Conservation (phyloP, 208 protist genomes). For the Trypanosoma avium region DNA sequence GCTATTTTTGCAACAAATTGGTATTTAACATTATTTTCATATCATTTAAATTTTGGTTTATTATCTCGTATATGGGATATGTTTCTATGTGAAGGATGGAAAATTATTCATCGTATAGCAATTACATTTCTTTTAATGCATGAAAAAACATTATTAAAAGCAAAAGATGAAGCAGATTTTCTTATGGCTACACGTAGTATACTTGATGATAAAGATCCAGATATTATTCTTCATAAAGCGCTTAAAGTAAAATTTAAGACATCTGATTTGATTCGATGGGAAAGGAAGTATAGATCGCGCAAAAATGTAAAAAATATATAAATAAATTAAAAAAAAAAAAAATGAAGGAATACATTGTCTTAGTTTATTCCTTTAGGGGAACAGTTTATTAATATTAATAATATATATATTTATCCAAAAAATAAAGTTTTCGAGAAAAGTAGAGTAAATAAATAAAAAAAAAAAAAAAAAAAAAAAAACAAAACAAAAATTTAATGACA, state of each 20-base stretch:
- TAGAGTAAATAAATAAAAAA: no score
- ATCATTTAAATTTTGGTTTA: conserved; percentile 78
- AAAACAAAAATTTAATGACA: no score
- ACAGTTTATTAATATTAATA: conserved; percentile 5
- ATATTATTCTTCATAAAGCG: conserved; percentile 46
- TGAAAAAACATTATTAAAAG: conserved; percentile 35
- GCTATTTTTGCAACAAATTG: conserved; percentile 80
- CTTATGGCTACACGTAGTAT: conserved; percentile 61
- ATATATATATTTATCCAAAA: no score
- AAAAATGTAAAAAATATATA: neutral
- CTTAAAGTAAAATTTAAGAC: conserved; percentile 79
- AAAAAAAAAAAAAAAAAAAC: no score
- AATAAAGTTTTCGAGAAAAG: no score
- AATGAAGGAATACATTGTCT: neutral
- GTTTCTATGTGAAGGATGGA: conserved; percentile 93
- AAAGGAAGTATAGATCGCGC: neutral
- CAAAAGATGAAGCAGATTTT: conserved; percentile 48
- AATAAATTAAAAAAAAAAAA: neutral
- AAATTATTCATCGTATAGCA: conserved; percentile 84
- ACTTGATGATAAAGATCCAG: conserved; percentile 61
- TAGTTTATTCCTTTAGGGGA: neutral
- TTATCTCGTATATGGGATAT: conserved; percentile 89
- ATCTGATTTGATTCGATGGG: conserved; percentile 28
- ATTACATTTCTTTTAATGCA: conserved; percentile 77
- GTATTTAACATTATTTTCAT: conserved; percentile 89